These are phyloP conservation scores for Talaromyces wortmannii DNA, from an alignment of 495 filamentous ascomycete genomes.

Conservation along the genomic window DNA sequence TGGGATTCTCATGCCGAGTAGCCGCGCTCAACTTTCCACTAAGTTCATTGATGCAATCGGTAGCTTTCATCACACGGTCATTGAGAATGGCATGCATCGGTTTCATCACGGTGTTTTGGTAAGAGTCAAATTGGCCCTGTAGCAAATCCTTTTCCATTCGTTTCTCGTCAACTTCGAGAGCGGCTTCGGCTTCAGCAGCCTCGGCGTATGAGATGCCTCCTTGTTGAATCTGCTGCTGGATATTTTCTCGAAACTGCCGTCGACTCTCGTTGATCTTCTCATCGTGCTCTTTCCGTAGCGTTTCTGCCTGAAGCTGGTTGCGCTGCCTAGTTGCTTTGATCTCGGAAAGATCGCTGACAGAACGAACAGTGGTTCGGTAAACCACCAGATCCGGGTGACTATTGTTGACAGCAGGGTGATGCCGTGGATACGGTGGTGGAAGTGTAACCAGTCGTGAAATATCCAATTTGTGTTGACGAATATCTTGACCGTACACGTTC, in stretches of 20 bases:
- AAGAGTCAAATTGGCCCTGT: constrained; percentile 68
- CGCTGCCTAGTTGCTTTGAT: constrained; percentile 59
- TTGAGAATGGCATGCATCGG: constrained; percentile 69
- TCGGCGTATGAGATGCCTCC: constrained; percentile 74
- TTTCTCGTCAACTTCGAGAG: constrained; percentile 55
- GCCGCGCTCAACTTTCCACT: constrained; percentile 66
- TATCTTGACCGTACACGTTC: constrained; percentile 8
- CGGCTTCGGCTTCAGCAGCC: constrained; percentile 69
- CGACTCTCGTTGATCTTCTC: constrained; percentile 38
- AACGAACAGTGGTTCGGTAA: constrained; percentile 67
- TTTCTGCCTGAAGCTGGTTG: constrained; percentile 37
- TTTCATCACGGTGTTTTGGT: constrained; percentile 67
- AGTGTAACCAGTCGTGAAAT: constrained; percentile 89
- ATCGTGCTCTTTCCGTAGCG: constrained; percentile 28
- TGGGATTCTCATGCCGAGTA: constrained; percentile 63
- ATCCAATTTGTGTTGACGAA: constrained; percentile 50
- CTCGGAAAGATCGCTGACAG: constrained; percentile 68
- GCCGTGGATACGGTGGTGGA: constrained; percentile 85
- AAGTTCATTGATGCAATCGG: constrained; percentile 63
- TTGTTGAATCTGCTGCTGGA: constrained; percentile 65
- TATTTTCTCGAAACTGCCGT: constrained; percentile 49
- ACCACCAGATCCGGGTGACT: constrained; percentile 81
- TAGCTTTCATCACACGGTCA: constrained; percentile 53
- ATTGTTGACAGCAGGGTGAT: constrained; percentile 94
- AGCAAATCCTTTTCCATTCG: constrained; percentile 52